Conservation (phyloP, 371 early-diverging fungal species). For the Mortierella sp. region DNA sequence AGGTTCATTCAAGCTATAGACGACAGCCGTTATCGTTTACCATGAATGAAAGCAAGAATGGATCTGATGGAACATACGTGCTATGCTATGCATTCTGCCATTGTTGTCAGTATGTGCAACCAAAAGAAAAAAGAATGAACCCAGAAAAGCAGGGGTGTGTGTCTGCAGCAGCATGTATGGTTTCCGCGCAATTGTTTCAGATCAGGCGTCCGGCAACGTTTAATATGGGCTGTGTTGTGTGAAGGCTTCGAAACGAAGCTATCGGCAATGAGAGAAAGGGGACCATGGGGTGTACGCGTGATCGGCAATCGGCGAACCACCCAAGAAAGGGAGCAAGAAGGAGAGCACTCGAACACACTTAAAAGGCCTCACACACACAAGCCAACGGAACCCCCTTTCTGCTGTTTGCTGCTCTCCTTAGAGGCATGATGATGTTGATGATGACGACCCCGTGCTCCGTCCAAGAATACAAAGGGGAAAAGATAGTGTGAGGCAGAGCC, state of each 20-base stretch:
- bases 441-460: conserved; percentile 15
- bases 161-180: neutral
- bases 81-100: neutral
- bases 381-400: neutral
- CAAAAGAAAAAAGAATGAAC: no score
- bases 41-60: neutral
- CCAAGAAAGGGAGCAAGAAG: neutral
- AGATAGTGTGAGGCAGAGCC: neutral
- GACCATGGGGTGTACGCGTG: neutral
- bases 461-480: neutral
- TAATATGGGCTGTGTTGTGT: no score
- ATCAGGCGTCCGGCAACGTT: neutral
- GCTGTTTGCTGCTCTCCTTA: neutral
- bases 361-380: no score
- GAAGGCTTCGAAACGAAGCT: no score
- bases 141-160: no score
- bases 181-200: neutral
- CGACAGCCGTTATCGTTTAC: neutral
- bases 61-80: no score
- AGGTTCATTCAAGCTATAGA: no score
- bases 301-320: neutral
- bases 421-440: neutral
- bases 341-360: neutral
- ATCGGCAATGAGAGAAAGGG: neutral
- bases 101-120: no score